phyloP scores from a whole-genome alignment of 768 basidiomycete species.

The Xerocomellus chrysenteron region DNA sequence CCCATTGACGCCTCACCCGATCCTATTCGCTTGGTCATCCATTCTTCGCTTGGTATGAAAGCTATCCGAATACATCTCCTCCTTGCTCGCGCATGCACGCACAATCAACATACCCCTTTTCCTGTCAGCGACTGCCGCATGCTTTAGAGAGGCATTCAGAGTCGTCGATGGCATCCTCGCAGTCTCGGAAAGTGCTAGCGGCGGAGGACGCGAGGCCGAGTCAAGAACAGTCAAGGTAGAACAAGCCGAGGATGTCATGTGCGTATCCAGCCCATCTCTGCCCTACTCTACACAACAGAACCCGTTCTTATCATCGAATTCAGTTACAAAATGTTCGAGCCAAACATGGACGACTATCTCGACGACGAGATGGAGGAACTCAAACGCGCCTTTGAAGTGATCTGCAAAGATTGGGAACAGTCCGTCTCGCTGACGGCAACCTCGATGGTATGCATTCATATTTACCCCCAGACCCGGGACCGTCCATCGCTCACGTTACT shows the following conservation, averaged over 20 bases:
- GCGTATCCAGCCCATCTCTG: constrained; percentile 27
- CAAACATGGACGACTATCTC: constrained; percentile 96
- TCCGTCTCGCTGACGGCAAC: constrained; percentile 32
- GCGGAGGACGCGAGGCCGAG: constrained; percentile 6
- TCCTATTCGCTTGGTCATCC: not conserved
- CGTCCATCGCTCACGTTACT: not conserved
- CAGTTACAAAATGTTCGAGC: constrained; percentile 93
- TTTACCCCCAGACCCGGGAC: not conserved
- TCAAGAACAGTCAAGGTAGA: constrained; percentile 40
- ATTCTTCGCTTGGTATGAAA: constrained; percentile 28
- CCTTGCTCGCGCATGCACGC: constrained; percentile 75
- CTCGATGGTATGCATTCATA: constrained; percentile 35
- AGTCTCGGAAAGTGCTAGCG: constrained; percentile 37
- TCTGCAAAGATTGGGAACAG: constrained; percentile 79
- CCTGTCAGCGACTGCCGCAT: constrained; percentile 84
- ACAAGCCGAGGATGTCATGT: constrained; percentile 84
- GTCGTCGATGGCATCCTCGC: constrained; percentile 76
- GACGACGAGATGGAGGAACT: constrained; percentile 88
- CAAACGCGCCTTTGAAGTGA: constrained; percentile 68
- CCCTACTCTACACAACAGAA: not conserved
- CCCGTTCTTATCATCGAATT: not conserved
- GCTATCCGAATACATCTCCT: constrained; percentile 85
- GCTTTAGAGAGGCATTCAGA: constrained; percentile 84
- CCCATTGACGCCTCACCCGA: not conserved
- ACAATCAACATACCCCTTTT: constrained; percentile 70